These are phyloP conservation scores for Suhomyces yuchorum DNA, from an alignment of 1,139 yeast genomes.

Conservation along the genomic window DNA sequence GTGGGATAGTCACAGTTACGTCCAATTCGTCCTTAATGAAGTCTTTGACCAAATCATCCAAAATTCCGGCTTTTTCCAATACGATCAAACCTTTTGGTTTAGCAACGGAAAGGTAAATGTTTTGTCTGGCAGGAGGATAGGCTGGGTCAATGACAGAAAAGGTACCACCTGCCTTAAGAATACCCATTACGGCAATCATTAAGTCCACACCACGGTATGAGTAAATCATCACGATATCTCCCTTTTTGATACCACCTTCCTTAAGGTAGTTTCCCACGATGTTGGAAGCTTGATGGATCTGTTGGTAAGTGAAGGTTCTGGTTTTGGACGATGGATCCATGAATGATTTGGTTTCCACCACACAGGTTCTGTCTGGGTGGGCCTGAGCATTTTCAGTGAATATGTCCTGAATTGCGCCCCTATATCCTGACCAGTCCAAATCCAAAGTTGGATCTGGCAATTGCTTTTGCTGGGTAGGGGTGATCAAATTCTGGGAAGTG, in stretches of 20 bases:
- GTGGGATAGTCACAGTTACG: constrained; percentile 73
- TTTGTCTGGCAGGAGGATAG: constrained; percentile 97
- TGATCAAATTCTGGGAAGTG: constrained; percentile 67
- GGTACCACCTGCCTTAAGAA: constrained; percentile 96
- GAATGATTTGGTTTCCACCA: constrained; percentile 84
- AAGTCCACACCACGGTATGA: constrained; percentile 97
- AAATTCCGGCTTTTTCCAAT: constrained; percentile 82
- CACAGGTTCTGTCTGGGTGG: constrained; percentile 86
- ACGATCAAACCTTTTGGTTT: constrained; percentile 90
- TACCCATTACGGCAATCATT: constrained; percentile 97
- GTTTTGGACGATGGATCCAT: constrained; percentile 56
- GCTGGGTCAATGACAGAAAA: constrained; percentile 99
- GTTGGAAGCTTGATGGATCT: constrained; percentile 92
- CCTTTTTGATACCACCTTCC: constrained; percentile 76
- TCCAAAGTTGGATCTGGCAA: constrained; percentile 89
- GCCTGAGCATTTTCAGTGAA: constrained; percentile 80
- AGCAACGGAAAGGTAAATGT: constrained; percentile 87
- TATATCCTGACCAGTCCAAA: constrained; percentile 86
- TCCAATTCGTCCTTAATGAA: constrained; percentile 72
- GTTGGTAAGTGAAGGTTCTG: constrained; percentile 77
- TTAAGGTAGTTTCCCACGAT: constrained; percentile 88
- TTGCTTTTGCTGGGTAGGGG: constrained; percentile 55
- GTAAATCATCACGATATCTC: constrained; percentile 96
- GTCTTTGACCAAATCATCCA: constrained; percentile 74
- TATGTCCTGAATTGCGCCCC: constrained; percentile 96